These are phyloP conservation scores for Gaertneriomyces semiglobifer DNA, from an alignment of 192 early-diverging fungal species.

Conservation along the genomic window DNA sequence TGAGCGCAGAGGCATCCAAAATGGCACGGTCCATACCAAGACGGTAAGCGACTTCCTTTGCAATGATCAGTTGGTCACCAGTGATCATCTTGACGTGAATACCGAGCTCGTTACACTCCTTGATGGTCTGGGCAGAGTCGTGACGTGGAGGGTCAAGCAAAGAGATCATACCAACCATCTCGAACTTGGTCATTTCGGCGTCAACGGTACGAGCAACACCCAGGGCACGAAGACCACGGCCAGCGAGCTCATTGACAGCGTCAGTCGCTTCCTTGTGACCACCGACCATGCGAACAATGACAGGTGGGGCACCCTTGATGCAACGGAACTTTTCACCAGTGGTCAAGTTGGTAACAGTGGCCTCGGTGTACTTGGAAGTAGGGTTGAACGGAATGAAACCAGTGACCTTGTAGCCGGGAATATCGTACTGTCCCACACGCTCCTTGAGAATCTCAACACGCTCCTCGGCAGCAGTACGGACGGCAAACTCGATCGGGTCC, in stretches of 20 bases:
- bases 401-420: constrained; percentile 93
- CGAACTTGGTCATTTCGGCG: constrained; percentile 62
- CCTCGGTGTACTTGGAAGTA: constrained; percentile 85
- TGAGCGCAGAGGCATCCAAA: constrained; percentile 80
- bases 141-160: constrained; percentile 86
- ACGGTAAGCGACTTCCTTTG: constrained; percentile 85
- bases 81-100: constrained; percentile 93
- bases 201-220: constrained; percentile 82
- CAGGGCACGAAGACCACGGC: constrained; percentile 86
- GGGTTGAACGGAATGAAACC: constrained; percentile 94
- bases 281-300: constrained; percentile 69
- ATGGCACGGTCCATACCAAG: constrained; percentile 91
- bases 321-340: constrained; percentile 76
- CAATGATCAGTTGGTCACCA: constrained; percentile 86
- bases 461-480: constrained; percentile 75
- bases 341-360: constrained; percentile 71
- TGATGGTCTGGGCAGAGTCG: constrained; percentile 83
- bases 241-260: constrained; percentile 81
- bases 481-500: constrained; percentile 84
- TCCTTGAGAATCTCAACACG: constrained; percentile 65
- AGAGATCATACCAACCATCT: constrained; percentile 87
- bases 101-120: constrained; percentile 78
- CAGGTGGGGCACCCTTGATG: constrained; percentile 94
- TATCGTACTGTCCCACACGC: constrained; percentile 60
- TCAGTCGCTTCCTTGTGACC: constrained; percentile 73